Base-by-base conservation (phyloP, 768 basidiomycete genomes). In the Hebeloma cylindrosporum region DNA sequence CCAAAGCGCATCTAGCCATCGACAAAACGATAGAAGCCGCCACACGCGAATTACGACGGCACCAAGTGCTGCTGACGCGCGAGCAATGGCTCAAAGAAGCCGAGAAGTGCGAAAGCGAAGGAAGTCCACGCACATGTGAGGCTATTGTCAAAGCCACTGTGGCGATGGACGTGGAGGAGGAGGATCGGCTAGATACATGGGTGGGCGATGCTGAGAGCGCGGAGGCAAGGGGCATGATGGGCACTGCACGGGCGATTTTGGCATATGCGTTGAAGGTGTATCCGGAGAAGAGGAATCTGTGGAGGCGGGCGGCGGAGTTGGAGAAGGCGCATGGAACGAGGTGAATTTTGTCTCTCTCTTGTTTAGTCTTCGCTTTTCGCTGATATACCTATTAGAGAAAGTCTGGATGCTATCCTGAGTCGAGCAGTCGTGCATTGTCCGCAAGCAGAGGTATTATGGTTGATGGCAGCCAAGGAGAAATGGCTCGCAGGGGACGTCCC, bases 21-120 rank as follows among this genome's bases (percentile, higher is more conserved):
- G 94, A 99, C 61, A 85, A 80, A 60, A 90, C 93, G 18, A 95
- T 98, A 55, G 88, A 89, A 34, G 77, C 77, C 7, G 94, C 84
- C 44, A 92, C 97, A 8, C 70, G 78, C 14, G 82, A 83, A 57
- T 69, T 99, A 38, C 73, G 86, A 40, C 79, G 79, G 50, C 86
- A 94, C 50, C 88, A 93, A 52, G 93, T 94, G 8, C 71, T 95
- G 45, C 70, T 97, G 32, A 82, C 81, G 18, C 74, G 95, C 17
- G 96, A 99, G 55, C 93, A 96, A 62, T 99, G 96, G 96, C 61
- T 98, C 39, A 87, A 88, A 63, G 93, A 98, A 67, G 96, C 95
- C 0, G 95, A 97, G 62, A 76, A 79, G 45, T 94, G 92, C 56
- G 95, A 99, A 63, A 67, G 60, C 1, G 92, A 97, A 45, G 92